Base-by-base conservation (phyloP, 2,329 filamentous ascomycete species). In the Aspergillus vadensis region DNA sequence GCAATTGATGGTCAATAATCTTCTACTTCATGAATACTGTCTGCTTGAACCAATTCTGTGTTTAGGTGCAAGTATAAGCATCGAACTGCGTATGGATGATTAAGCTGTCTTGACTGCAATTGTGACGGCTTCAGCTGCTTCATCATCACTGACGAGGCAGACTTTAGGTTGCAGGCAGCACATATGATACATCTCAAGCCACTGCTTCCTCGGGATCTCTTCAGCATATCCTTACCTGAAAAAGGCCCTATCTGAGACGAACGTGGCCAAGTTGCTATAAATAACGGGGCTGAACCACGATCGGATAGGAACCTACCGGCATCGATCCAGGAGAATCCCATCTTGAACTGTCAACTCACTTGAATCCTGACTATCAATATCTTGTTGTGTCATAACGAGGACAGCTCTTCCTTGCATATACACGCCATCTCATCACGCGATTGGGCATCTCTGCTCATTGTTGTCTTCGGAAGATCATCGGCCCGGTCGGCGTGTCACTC, bases 401-500 rank as follows among this genome's bases (percentile, higher is more conserved):
- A 41, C 19, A 21, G 10, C 21, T 30, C 19, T 30, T 47, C 21
- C n/a, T 44, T 17, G 7, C 50, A 39, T 32, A 36, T 3, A n/a
- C 1, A n/a, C 15, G 49, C 19, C 36, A 14, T 39, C 51, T 41
- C 50, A 15, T 39, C 17, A 36, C 32, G 32, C 32, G 32, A 36
- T 36, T 36, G 32, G 32, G 32, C 32, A 52, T 52, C 19, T 38
- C 32, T 38, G 32, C 17, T 15, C 9, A n/a, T 55, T 55, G 53
- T 55, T 47, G 53, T 64, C 54, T 44, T 58, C 72, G 74, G 73
- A 75, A 67, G 61, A 75, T 70, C 62, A 56, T 75, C 72, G 70
- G 71, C 59, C 73, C 73, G 72, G 48, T 64, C 69, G 67, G 70
- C 67, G 68, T 73, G 67, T 69, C 66, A 65, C 68, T 68, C 67